These are phyloP conservation scores for Tuber microsphaerosporum DNA, from an alignment of 495 filamentous ascomycete genomes.

Conservation along the genomic window DNA sequence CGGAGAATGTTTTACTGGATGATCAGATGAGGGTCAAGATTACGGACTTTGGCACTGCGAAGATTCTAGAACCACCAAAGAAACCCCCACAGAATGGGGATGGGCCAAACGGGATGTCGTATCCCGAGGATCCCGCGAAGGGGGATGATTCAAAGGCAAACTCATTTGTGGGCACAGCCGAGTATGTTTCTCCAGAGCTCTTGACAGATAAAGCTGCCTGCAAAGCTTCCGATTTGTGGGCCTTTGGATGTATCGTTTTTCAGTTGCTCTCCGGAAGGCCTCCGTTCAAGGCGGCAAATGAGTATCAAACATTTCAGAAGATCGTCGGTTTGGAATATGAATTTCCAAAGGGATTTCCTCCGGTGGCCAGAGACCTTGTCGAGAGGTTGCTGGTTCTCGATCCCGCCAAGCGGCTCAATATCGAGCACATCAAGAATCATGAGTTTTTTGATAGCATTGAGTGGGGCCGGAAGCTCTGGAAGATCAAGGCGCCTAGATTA, in stretches of 20 bases:
- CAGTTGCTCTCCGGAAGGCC: conserved; percentile 88
- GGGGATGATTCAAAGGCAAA: conserved; percentile 67
- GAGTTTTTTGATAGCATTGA: conserved; percentile 88
- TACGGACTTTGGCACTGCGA: conserved; percentile 97
- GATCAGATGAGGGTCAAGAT: conserved; percentile 97
- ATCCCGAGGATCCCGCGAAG: conserved; percentile 48
- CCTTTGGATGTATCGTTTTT: conserved; percentile 99
- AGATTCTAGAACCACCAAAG: conserved; percentile 68
- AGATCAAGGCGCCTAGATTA: conserved; percentile 78
- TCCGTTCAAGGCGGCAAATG: conserved; percentile 95
- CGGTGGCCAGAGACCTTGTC: conserved; percentile 80
- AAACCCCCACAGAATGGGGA: conserved; percentile 46
- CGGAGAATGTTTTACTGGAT: conserved; percentile 93
- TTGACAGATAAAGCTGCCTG: conserved; percentile 93
- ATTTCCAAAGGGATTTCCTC: conserved; percentile 84
- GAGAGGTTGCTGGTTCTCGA: conserved; percentile 88
- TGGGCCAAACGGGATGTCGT: conserved; percentile 20
- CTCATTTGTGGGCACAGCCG: conserved; percentile 96
- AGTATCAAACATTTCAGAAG: conserved; percentile 97
- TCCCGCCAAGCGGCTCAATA: conserved; percentile 74
- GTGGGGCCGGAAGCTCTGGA: conserved; percentile 84
- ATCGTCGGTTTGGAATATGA: conserved; percentile 91
- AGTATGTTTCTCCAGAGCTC: conserved; percentile 96
- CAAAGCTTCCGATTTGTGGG: conserved; percentile 97
- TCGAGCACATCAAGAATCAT: conserved; percentile 96